Evolutionary conservation across 345 rosid genomes (phyloP).

Genomic region (Melaleuca alternifolia): DNA sequence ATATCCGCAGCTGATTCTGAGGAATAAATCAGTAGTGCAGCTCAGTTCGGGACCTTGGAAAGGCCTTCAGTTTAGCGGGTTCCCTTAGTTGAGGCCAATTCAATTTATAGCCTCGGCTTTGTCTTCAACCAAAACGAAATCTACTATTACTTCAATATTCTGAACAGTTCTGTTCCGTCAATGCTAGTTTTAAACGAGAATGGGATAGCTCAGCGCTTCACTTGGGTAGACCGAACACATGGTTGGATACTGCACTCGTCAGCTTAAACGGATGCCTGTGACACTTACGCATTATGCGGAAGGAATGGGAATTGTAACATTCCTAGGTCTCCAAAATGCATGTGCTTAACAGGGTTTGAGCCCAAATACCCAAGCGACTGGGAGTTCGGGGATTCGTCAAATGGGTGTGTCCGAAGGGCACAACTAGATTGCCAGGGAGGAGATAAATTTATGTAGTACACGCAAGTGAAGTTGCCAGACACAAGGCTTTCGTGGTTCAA

Average conservation of each 20-base stretch:
- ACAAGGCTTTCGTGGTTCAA: constrained; percentile 8
- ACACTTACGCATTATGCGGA: constrained; percentile 24
- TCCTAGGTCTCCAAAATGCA: constrained; percentile 22
- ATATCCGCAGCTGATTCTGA: constrained; percentile 22
- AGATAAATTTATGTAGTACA: constrained; percentile 4
- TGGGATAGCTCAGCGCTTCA: constrained; percentile 8
- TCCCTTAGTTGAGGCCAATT: constrained; percentile 13
- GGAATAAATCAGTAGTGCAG: neutral
- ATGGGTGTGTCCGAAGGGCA: constrained; percentile 23
- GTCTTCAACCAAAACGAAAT: constrained; percentile 15
- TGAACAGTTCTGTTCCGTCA: constrained; percentile 5
- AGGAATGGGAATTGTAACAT: constrained; percentile 19
- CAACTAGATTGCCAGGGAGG: neutral
- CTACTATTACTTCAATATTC: constrained; percentile 13
- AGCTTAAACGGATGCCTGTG: constrained; percentile 26
- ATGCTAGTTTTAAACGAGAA: constrained; percentile 4
- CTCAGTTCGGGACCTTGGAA: constrained; percentile 37
- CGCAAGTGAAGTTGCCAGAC: constrained; percentile 10
- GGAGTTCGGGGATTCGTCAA: constrained; percentile 23
- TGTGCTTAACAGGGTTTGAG: constrained; percentile 25
- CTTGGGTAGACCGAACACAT: constrained; percentile 4
- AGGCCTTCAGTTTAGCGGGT: constrained; percentile 29
- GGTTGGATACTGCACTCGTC: constrained; percentile 12
- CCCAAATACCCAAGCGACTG: constrained; percentile 13
- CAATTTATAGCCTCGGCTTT: constrained; percentile 9